phyloP scores from a whole-genome alignment of 2,329 filamentous ascomycete species.

The Cordyceps javanica region DNA sequence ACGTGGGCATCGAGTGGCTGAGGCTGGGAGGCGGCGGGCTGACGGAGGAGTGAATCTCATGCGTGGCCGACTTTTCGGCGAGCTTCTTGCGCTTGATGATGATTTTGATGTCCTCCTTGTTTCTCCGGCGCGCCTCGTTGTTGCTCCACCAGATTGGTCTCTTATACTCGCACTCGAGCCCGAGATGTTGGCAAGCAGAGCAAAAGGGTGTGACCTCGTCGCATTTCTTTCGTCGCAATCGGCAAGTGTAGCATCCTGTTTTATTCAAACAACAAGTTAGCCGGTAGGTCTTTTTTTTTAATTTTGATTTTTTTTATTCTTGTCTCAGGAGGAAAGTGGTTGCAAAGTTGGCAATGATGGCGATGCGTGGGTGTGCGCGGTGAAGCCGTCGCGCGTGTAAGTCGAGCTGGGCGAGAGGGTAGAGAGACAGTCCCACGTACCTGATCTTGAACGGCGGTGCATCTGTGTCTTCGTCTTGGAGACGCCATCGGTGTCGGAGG shows the following conservation, averaged over 20 bases:
- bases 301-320: too few species aligned
- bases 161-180: conserved; percentile 91
- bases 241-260: conserved; percentile 62
- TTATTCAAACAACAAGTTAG: conserved; percentile 23
- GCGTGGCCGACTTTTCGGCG: conserved; percentile 68
- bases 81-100: conserved; percentile 97
- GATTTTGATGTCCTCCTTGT: conserved; percentile 95
- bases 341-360: background rate
- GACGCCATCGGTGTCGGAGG: conserved; percentile 40
- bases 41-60: conserved; percentile 46
- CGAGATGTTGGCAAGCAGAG: conserved; percentile 65
- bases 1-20: conserved; percentile 75
- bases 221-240: conserved; percentile 62
- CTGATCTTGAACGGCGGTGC: conserved; percentile 91
- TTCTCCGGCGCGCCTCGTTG: conserved; percentile 72
- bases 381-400: conserved; percentile 22
- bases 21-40: conserved; percentile 65
- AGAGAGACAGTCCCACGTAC: conserved; percentile 55
- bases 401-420: conserved; percentile 16
- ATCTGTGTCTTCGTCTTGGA: conserved; percentile 73
- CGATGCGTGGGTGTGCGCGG: conserved; percentile 2
- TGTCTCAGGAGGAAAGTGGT: background rate
- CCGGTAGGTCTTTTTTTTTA: too few species aligned
- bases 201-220: conserved; percentile 58
- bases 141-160: conserved; percentile 96